Percentiles rank a stretch among this genome's conserved stretches.
Evolutionary conservation across 768 basidiomycete genomes (phyloP).

Genomic region (Leucocoprinus birnbaumii): DNA sequence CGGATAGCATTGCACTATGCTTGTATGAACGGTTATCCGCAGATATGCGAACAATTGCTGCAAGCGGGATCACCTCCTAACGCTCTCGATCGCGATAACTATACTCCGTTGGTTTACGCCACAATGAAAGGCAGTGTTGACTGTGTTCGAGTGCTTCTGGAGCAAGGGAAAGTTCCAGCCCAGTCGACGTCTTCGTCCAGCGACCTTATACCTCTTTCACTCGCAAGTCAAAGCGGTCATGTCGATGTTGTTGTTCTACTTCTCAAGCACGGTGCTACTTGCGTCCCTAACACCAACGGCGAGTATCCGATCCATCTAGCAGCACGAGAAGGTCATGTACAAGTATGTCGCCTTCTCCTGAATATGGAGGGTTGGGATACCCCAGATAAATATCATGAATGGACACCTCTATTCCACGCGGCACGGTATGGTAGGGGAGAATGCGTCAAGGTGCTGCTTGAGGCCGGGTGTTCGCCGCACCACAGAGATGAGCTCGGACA

Average conservation of each 20-base stretch:
- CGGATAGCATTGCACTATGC: constrained; percentile 95
- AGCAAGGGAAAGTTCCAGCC: constrained; percentile 62
- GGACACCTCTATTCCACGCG: constrained; percentile 97
- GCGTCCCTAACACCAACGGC: constrained; percentile 89
- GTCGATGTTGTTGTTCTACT: constrained; percentile 78
- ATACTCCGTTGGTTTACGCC: constrained; percentile 91
- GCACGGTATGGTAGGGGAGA: constrained; percentile 78
- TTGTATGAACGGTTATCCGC: constrained; percentile 85
- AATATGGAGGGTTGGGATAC: constrained; percentile 77
- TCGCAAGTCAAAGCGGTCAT: constrained; percentile 90
- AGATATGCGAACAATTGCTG: constrained; percentile 74
- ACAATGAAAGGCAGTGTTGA: constrained; percentile 81
- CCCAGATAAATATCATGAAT: constrained; percentile 96
- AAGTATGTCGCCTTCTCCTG: constrained; percentile 78
- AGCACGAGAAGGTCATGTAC: constrained; percentile 85
- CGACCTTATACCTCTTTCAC: constrained; percentile 82
- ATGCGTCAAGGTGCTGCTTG: constrained; percentile 76
- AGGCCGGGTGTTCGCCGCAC: constrained; percentile 75
- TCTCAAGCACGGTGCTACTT: constrained; percentile 72
- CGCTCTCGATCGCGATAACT: constrained; percentile 88
- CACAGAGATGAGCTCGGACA: constrained; percentile 82
- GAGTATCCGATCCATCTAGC: constrained; percentile 97
- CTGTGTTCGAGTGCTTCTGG: constrained; percentile 81
- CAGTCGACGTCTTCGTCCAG: constrained; percentile 55
- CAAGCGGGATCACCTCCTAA: constrained; percentile 63